These are phyloP conservation scores for Inga laurina DNA, from an alignment of 306 rosid genomes.

Conservation along the genomic window DNA sequence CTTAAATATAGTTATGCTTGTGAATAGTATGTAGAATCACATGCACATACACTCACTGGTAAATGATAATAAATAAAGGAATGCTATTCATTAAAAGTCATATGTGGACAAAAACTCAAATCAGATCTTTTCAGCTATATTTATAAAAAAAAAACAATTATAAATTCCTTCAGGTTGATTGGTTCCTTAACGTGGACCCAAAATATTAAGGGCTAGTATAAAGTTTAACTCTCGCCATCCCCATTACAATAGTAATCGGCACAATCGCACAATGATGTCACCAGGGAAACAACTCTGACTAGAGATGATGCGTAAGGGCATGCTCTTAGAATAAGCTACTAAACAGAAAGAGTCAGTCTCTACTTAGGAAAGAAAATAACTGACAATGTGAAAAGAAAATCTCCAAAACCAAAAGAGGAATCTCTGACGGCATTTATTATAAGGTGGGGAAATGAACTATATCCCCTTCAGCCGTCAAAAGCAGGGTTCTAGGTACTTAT, in stretches of 20 bases:
- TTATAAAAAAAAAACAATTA: not conserved
- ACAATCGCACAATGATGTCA: not conserved
- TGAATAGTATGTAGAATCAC: slow-evolving; percentile 3
- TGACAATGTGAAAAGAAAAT: not conserved
- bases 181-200: not conserved
- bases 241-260: not conserved
- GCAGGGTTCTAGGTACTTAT: not conserved
- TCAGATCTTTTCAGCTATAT: not conserved
- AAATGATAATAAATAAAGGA: not conserved
- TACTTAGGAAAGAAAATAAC: slow-evolving; percentile 15
- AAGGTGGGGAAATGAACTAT: not conserved
- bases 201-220: not conserved
- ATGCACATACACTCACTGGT: not conserved
- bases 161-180: not conserved
- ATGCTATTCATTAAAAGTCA: not conserved
- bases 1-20: slow-evolving; percentile 1
- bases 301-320: not conserved
- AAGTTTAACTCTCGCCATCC: not conserved
- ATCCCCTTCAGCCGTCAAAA: slow-evolving; percentile 8
- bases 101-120: slow-evolving; percentile 10
- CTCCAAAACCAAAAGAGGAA: not conserved
- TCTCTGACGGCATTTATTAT: not conserved
- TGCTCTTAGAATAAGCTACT: not conserved
- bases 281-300: not conserved
- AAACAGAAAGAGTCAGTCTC: slow-evolving; percentile 6